phyloP scores from a whole-genome alignment of 805 yeast species.

The Danielia reshetovae region DNA sequence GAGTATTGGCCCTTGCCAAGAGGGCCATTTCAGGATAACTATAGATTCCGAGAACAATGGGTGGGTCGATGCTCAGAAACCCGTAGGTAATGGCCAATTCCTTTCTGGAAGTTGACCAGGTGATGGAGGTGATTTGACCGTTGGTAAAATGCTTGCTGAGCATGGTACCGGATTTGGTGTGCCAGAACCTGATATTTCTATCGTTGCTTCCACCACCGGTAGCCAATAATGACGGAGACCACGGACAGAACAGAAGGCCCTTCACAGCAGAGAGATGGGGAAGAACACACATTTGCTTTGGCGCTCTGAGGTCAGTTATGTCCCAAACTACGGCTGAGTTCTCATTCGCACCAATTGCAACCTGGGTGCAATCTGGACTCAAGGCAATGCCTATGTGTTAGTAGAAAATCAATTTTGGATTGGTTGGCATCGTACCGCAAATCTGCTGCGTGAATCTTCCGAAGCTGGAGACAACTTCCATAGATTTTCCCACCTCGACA shows the following conservation, averaged over 20 bases:
- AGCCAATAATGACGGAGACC: conserved; percentile 75
- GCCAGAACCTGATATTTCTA: conserved; percentile 82
- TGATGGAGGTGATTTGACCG: conserved; percentile 74
- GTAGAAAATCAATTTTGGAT: conserved; percentile 6
- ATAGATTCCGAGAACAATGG: conserved; percentile 55
- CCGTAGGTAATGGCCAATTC: conserved; percentile 83
- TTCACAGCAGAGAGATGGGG: conserved; percentile 85
- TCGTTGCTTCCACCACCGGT: conserved; percentile 92
- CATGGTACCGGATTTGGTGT: conserved; percentile 71
- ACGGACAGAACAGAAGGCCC: conserved; percentile 87
- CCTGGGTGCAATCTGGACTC: conserved; percentile 46
- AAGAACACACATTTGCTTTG: conserved; percentile 45
- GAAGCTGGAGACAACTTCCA: conserved; percentile 14
- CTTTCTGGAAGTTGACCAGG: conserved; percentile 64
- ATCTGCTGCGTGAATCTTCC: conserved; percentile 32
- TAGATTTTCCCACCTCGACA: conserved; percentile 27
- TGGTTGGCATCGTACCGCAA: conserved; percentile 32
- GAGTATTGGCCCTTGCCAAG: conserved; percentile 46
- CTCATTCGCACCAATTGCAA: conserved; percentile 85
- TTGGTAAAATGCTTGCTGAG: conserved; percentile 52
- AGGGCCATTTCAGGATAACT: conserved; percentile 62
- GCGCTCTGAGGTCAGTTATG: conserved; percentile 29
- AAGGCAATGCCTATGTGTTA: conserved; percentile 52
- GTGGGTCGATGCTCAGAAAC: conserved; percentile 53
- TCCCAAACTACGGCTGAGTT: conserved; percentile 80